Conservation (phyloP, 2,329 filamentous ascomycete genomes). For the Waltergamsia citrina region DNA sequence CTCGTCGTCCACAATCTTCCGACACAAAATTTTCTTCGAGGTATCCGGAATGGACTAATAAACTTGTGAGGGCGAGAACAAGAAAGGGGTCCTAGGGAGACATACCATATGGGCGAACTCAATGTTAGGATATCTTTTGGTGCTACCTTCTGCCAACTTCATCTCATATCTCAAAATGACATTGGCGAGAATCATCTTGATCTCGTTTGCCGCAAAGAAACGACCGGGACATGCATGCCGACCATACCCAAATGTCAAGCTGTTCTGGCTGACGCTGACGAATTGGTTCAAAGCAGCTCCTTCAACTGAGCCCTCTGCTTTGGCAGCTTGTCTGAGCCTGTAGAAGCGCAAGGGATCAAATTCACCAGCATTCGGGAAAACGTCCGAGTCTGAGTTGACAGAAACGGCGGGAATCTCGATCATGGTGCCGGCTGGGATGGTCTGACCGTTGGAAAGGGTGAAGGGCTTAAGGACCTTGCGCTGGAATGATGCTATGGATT, state of each 20-base stretch:
- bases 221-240: constrained; percentile 29
- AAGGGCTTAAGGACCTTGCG: constrained; percentile 41
- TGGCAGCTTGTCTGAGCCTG: constrained; percentile 8
- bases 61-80: no score
- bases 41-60: no score
- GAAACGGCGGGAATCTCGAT: constrained; percentile 31
- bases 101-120: constrained; percentile 6
- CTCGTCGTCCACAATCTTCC: no score
- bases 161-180: constrained; percentile 19
- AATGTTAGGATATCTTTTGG: constrained; percentile 26
- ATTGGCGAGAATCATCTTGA: constrained; percentile 28
- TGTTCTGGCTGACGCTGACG: constrained; percentile 22
- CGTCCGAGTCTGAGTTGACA: constrained; percentile 23
- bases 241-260: constrained; percentile 23
- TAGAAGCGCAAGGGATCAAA: constrained; percentile 37
- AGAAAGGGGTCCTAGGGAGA: not conserved
- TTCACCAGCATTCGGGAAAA: constrained; percentile 20
- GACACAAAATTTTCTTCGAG: no score
- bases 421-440: constrained; percentile 30
- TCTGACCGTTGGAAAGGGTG: constrained; percentile 43
- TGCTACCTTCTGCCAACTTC: constrained; percentile 12
- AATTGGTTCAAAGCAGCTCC: constrained; percentile 22
- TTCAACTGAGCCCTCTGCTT: constrained; percentile 1
- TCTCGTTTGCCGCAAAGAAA: constrained; percentile 31
- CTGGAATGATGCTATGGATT: constrained; percentile 30